Percentiles rank a stretch among this genome's conserved stretches.
phyloP scores from a whole-genome alignment of 768 basidiomycete genomes.

The Termitomyces sp. region DNA sequence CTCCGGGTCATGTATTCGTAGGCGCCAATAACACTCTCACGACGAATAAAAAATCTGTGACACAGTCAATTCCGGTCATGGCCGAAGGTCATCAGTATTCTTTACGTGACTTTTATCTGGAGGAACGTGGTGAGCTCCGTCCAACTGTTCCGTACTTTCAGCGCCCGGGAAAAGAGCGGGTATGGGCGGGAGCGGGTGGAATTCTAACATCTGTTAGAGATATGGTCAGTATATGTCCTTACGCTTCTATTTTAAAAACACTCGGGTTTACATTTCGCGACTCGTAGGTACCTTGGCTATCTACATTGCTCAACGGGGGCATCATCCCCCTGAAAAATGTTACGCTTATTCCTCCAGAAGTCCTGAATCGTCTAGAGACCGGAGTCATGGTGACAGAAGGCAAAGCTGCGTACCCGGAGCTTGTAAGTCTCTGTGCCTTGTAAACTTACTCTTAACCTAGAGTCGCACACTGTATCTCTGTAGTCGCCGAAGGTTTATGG shows the following conservation, averaged over 20 bases:
- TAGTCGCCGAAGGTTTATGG: conserved; percentile 37
- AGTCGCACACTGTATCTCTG: not conserved
- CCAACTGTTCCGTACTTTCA: conserved; percentile 35
- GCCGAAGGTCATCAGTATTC: conserved; percentile 33
- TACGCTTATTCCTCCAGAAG: conserved; percentile 28
- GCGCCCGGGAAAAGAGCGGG: conserved; percentile 32
- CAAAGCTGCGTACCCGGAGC: conserved; percentile 31
- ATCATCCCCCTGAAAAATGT: conserved; percentile 32
- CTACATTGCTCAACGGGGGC: conserved; percentile 35
- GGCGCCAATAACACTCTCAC: not conserved
- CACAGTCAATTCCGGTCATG: conserved; percentile 13
- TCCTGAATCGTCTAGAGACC: conserved; percentile 31
- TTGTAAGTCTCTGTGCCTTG: conserved; percentile 18
- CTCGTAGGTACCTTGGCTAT: conserved; percentile 25
- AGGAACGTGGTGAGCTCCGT: conserved; percentile 26
- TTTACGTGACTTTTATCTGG: conserved; percentile 24
- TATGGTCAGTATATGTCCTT: conserved; percentile 22
- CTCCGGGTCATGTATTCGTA: not conserved
- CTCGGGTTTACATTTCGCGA: too few relatives aligned
- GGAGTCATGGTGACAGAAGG: conserved; percentile 29
- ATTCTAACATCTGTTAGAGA: conserved; percentile 35
- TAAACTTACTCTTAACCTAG: not conserved
- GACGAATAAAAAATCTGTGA: too few relatives aligned
- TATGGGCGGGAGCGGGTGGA: conserved; percentile 39
- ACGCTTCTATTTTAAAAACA: not conserved